phyloP scores from a whole-genome alignment of 164 flowering plant species.

The Liriodendron chinense region DNA sequence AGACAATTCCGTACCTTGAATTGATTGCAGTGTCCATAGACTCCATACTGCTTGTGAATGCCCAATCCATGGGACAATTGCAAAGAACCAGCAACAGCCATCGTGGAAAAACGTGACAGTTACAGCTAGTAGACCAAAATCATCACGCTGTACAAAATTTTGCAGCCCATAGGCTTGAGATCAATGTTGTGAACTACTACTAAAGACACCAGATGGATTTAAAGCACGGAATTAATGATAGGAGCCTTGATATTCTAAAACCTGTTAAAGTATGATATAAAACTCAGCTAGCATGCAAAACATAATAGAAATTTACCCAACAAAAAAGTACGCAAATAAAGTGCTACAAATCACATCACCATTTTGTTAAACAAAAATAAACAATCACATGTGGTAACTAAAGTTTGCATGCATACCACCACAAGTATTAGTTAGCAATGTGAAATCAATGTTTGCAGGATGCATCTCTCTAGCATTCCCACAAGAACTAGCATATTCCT shows the following conservation, averaged over 20 bases:
- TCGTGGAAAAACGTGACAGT: slow-evolving; percentile 1
- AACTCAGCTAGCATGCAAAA: neutral
- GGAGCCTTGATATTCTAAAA: neutral
- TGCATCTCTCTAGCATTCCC: neutral
- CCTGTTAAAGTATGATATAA: slow-evolving; percentile 11
- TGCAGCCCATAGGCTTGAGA: neutral
- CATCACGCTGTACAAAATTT: slow-evolving; percentile 12
- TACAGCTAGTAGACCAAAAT: slow-evolving; percentile 12
- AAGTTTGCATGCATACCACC: neutral
- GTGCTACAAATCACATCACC: neutral
- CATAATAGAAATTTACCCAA: neutral
- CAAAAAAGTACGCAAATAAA: neutral
- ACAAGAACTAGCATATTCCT: neutral
- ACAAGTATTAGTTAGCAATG: neutral
- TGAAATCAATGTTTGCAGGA: too few relatives aligned
- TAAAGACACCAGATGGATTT: neutral
- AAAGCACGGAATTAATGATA: neutral
- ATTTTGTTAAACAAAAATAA: neutral
- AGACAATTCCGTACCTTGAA: slow-evolving; percentile 32
- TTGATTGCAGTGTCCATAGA: slow-evolving; percentile 18
- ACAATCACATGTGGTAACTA: neutral
- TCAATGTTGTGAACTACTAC: neutral
- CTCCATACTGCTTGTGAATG: slow-evolving; percentile 19
- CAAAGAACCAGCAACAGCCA: slow-evolving; percentile 54
- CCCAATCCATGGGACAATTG: slow-evolving; percentile 47